Base-by-base conservation (phyloP, 2,329 filamentous ascomycete genomes). In the Fusarium nisikadoi region DNA sequence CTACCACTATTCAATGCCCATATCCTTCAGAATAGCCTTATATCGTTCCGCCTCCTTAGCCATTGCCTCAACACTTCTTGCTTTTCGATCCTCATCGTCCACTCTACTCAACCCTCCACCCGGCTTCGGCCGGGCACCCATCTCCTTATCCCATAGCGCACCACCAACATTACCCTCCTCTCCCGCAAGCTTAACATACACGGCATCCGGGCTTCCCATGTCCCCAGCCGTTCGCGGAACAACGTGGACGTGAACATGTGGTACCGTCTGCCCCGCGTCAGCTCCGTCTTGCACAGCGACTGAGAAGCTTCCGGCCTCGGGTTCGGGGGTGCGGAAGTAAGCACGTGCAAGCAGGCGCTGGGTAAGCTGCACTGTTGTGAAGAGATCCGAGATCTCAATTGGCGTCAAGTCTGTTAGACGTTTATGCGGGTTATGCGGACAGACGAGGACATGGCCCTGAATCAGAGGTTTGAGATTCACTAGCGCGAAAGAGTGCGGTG, bases 381-480 rank as follows among this genome's bases (percentile, higher is more conserved):
- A 97, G 27, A 99, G 89, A 80, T 99, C 95, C 33, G 84, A 82
- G 35, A 94, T 89, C 84, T 98, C 95, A 23, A 86, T 84, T 1
- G 86, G 76, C 0, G 90, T 89, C 52, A 98, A 89, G 79, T 97
- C 93, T 56, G 90, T 89, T 62, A 98, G 87, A 54, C 94, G 93
- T 52, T 87, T 89, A 74, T 94, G 92, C 33, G 85, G 83, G 38
- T 86, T 86, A 25, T 89, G 87, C 1, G 96, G 94, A 73, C 93
- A 97, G 68, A 99, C 89, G 36, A 99, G 92, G 69, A 98, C 92
- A 84, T 99, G 96, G 63, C 96, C 96, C 0, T 95, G 94, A 4
- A 98, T 88, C 41, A 99, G 89, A 29, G 96, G 96, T 83, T 97
- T 98, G 80, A 98, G 90, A 84, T 99, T 99, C 64, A 98, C 95